Base-by-base conservation (phyloP, 2,329 filamentous ascomycete species). In the Aureobasidium namibiae region DNA sequence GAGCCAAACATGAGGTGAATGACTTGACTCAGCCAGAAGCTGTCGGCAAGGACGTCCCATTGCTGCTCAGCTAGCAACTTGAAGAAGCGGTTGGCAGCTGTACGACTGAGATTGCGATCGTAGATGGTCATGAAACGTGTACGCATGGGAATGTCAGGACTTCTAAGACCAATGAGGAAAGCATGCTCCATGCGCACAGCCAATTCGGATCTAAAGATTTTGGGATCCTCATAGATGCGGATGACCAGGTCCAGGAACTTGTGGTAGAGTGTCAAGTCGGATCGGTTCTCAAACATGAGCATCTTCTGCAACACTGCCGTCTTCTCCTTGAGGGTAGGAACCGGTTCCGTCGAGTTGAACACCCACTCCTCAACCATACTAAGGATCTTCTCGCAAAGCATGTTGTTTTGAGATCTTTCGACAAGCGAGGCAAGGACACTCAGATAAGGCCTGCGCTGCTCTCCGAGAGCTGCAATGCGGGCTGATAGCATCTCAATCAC, bases 241-340 rank as follows among this genome's bases (percentile, higher is more conserved):
- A 99, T 95, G 26, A 99, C 94, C 26, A 99, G 83, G 64, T 97
- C 89, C 61, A 99, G 79, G 76, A 97, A 99, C 69, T 92, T 92
- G 65, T 87, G 91, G 60, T 99, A 80, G 76, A 99, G 86, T 0
- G 87, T 90, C 33, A 86, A 83, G 69, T 97, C 92, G 29, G 82
- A 76, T 39, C 94, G 83, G 60, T 89, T 85, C 73, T 99, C 94
- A 66, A 99, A 99, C 0, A 92, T 86, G 16, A 97, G 78, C 94
- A 99, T 99, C 76, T 99, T 99, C 67, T 95, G 92, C n/a, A 99
- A 77, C 1, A 99, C 94, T 1, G 95, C 95, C 0, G 92, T 97
- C 78, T 99, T 99, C 74, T 99, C 95, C 73, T 99, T 99, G 1
- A 99, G 80, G 0, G 94, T 99, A 0, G 94, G 94, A 81, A 94